Evolutionary conservation across 495 filamentous ascomycete genomes (phyloP).

Genomic region (Podospora appendiculata): DNA sequence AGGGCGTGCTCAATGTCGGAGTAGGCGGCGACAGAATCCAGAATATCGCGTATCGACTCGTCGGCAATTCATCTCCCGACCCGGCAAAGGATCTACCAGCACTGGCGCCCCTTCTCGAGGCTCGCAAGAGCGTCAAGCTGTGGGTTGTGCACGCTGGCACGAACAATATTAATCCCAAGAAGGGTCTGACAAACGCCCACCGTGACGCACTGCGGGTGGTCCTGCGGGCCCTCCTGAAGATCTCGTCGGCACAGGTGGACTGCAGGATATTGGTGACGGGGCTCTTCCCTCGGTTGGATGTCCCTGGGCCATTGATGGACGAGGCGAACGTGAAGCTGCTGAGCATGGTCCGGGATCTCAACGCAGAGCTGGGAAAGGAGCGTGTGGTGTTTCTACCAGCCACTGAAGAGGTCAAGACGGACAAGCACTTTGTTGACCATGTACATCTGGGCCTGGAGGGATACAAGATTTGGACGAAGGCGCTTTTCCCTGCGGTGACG

Average conservation of each 20-base stretch:
- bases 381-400: constrained; percentile 7
- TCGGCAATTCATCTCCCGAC: constrained; percentile 4
- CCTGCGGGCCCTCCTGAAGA: constrained; percentile 17
- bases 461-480: constrained; percentile 16
- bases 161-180: constrained; percentile 27
- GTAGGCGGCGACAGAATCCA: constrained; percentile 25
- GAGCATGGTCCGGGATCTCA: constrained; percentile 1
- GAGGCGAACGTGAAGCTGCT: constrained; percentile 10
- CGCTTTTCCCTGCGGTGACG: constrained; percentile 2
- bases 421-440: constrained; percentile 21
- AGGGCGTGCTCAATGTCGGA: constrained; percentile 15
- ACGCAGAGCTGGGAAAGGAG: not conserved
- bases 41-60: constrained; percentile 26
- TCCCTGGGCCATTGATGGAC: constrained; percentile 1
- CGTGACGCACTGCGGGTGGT: constrained; percentile 8
- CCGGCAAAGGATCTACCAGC: not conserved
- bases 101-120: not conserved
- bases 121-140: constrained; percentile 6
- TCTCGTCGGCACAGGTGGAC: not conserved
- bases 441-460: constrained; percentile 23
- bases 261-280: constrained; percentile 12
- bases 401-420: not conserved
- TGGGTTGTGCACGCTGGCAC: constrained; percentile 26
- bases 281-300: constrained; percentile 11
- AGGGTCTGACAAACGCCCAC: constrained; percentile 23